A percentile compares a stretch with the other conserved stretches of the same genome.
These are phyloP conservation scores for Fusarium transvaalense DNA, from an alignment of 2,329 filamentous ascomycete species.

Conservation along the genomic window DNA sequence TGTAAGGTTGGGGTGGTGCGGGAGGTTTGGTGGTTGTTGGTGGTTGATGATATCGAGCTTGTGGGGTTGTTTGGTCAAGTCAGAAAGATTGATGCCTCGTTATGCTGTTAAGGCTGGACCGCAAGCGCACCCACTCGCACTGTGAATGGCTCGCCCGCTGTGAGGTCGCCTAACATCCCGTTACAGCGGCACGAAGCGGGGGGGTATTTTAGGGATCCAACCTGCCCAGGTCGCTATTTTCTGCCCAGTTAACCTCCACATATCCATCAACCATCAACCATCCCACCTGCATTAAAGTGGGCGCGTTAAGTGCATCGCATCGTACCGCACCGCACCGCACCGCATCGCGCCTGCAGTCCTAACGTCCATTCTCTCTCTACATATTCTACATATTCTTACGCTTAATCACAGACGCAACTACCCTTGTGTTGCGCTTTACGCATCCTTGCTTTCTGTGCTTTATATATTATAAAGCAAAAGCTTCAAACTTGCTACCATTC, in stretches of 20 bases:
- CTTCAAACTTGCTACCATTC: slow-evolving; percentile 17
- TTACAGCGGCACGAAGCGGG: slow-evolving; percentile 36
- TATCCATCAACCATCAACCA: slow-evolving; percentile 2
- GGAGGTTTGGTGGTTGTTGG: slow-evolving; percentile 13
- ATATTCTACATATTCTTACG: background rate
- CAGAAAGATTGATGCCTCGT: slow-evolving; percentile 41
- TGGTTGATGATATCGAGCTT: slow-evolving; percentile 33
- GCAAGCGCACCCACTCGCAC: slow-evolving; percentile 35
- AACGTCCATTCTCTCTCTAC: background rate
- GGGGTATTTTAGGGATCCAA: slow-evolving; percentile 39
- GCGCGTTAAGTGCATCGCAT: slow-evolving; percentile 38
- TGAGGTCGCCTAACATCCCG: slow-evolving; percentile 37
- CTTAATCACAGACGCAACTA: slow-evolving; percentile 3
- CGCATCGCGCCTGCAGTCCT: slow-evolving; percentile 5
- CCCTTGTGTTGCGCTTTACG: background rate
- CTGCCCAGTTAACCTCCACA: slow-evolving; percentile 24
- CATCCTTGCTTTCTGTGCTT: background rate
- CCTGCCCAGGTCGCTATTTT: slow-evolving; percentile 1
- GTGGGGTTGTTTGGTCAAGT: slow-evolving; percentile 27
- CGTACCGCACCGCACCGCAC: background rate
- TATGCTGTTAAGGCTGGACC: slow-evolving; percentile 41
- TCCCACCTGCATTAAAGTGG: slow-evolving; percentile 3
- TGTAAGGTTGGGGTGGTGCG: slow-evolving; percentile 17
- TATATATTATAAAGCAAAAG: slow-evolving; percentile 7
- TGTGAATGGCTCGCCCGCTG: slow-evolving; percentile 30